Evolutionary conservation across 176 grass and related monocot species (phyloP).

Genomic region (Elymus sibiricus): DNA sequence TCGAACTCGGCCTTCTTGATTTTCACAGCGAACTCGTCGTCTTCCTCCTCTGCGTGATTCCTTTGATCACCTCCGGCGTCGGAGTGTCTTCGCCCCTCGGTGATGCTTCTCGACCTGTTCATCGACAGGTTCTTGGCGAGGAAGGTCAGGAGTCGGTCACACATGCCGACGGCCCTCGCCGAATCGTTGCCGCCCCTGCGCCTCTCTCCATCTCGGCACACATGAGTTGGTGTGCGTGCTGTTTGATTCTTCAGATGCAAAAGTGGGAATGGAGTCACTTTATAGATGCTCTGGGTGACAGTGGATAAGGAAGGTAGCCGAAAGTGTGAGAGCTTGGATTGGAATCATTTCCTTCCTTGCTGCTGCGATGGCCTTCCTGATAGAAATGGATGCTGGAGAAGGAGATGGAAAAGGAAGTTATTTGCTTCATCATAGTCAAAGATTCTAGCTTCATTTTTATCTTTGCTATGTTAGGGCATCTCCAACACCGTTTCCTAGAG

Average conservation of each 20-base stretch:
- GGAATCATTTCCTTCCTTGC: constrained; percentile 43
- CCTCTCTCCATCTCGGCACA: neutral
- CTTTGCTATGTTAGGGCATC: neutral
- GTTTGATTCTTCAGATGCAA: neutral
- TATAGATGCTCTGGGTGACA: constrained; percentile 30
- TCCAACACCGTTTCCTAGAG: too few species aligned
- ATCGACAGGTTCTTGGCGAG: constrained; percentile 35
- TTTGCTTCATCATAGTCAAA: constrained; percentile 1
- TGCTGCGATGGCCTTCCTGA: neutral
- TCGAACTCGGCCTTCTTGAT: constrained; percentile 45
- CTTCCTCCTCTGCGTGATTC: neutral
- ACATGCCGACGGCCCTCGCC: constrained; percentile 20
- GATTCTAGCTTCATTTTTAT: constrained; percentile 4
- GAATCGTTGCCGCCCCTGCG: neutral
- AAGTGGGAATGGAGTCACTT: neutral
- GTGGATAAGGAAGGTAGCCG: neutral
- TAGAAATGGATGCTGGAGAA: neutral
- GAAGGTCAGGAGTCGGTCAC: constrained; percentile 45
- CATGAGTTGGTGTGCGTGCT: neutral
- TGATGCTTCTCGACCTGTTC: constrained; percentile 21
- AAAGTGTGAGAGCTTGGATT: constrained; percentile 1
- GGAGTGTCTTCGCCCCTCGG: neutral
- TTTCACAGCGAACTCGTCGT: constrained; percentile 25
- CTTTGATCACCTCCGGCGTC: neutral
- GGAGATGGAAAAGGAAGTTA: neutral